Conservation (phyloP, 768 basidiomycete genomes). For the Xanthoconium stramineum region DNA sequence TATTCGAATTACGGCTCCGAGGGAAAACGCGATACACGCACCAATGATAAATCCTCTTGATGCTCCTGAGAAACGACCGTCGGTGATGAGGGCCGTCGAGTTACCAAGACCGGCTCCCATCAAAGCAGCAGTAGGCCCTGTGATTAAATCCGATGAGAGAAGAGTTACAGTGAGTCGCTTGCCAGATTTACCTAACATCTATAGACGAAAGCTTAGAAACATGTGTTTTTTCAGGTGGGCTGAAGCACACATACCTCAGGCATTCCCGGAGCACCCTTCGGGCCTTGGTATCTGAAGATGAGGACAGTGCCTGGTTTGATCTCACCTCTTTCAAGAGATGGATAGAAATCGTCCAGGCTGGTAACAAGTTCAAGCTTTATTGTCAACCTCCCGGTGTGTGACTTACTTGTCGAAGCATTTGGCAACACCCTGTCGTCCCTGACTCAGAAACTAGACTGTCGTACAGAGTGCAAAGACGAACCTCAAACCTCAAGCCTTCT, state of each 20-base stretch:
- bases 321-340: constrained; percentile 68
- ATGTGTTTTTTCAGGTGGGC: neutral
- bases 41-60: constrained; percentile 64
- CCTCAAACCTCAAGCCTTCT: constrained; percentile 83
- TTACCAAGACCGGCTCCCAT: constrained; percentile 80
- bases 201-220: constrained; percentile 2
- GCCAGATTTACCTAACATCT: constrained; percentile 44
- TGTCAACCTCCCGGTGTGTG: neutral
- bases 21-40: constrained; percentile 28
- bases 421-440: constrained; percentile 53
- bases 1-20: constrained; percentile 28
- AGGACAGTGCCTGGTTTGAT: constrained; percentile 73
- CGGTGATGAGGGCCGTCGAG: constrained; percentile 80
- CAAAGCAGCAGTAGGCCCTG: constrained; percentile 77
- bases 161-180: neutral
- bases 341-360: constrained; percentile 69
- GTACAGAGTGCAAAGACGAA: constrained; percentile 26
- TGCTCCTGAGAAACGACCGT: constrained; percentile 88
- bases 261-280: constrained; percentile 91
- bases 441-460: neutral
- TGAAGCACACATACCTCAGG: constrained; percentile 53
- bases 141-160: constrained; percentile 9
- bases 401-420: constrained; percentile 72
- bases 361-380: constrained; percentile 4
- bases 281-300: constrained; percentile 86